Base-by-base conservation (phyloP, 2,329 filamentous ascomycete species). In the Kalmusia sp. region DNA sequence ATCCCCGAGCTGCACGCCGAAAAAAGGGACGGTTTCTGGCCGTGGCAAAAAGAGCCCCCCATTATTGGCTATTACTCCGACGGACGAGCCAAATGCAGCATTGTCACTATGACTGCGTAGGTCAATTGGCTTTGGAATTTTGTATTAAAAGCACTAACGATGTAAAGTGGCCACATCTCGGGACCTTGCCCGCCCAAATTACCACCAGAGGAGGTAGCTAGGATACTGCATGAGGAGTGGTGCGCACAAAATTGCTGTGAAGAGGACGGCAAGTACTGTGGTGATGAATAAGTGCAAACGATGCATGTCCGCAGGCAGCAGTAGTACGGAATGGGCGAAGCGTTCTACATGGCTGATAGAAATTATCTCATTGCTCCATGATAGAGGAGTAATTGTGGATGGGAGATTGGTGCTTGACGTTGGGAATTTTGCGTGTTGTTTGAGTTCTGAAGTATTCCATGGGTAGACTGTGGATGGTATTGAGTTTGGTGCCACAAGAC, bases 31-130 rank as follows among this genome's bases (percentile, higher is more conserved):
- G n/a, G 25, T 11, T 6, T 6, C 40, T 46, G 30, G 21, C 12
- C 28, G 14, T 37, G 43, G 44, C 27, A 37, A 21, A 47, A 25
- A 14, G 9, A 22, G 22, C 44, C 15, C 11, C 19, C 11, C 12
- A 21, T 47, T 14, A 37, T 47, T 19, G 33, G 44, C 11, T 22
- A 24, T 8, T 47, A 47, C 15, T 31, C 44, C n/a, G 31, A 47
- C 17, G 31, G 44, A 8, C 12, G 44, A 1, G 12, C 15, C 9
- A 47, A 25, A 6, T 47, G 44, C 31, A 7, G 44, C 15, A 47
- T 35, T 14, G 22, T 27, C 14, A 24, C 31, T 12, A 35, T 37
- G 31, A 37, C 44, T 15, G 30, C 17, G 44, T 47, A 15, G 25
- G 31, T 37, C 12, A 12, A 39, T 39, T 21, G 15, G 3, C 28